Base-by-base conservation (phyloP, 768 basidiomycete genomes). In the Tricholoma furcatifolium region DNA sequence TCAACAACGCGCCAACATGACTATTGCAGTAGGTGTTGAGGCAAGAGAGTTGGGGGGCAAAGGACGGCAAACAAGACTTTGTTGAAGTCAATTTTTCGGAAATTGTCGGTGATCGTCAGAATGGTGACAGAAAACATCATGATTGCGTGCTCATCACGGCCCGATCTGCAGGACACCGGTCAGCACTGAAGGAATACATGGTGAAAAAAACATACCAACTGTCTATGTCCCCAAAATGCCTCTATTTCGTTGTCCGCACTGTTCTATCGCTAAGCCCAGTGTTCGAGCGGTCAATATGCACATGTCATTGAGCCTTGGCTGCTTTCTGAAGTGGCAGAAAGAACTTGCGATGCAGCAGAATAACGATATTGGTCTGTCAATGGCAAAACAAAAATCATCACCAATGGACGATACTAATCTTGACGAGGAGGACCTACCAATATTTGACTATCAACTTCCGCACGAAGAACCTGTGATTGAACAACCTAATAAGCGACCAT, bases 401-500 rank as follows among this genome's bases (percentile, higher is more conserved):
- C 36, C 36, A 38, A 12, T 38, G 4, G 11, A 12, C 17, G 36
- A 3, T 14, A 12, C 36, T 14, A 4, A 3, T 14, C 3, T 14
- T 17, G 38, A 39, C 20, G 15, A 12, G 6, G 38, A 17, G 7
- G 38, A 58, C 6, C 39, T 76, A 1, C 63, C 69, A 0, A 30
- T 56, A 0, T 71, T 75, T 46, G 9, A 54, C n/a, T n/a, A n/a
- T n/a, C n/a, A n/a, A n/a, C n/a, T n/a, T n/a, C n/a, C n/a, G n/a
- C n/a, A n/a, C n/a, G n/a, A n/a, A n/a, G n/a, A n/a, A n/a, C n/a
- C n/a, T n/a, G n/a, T n/a, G n/a, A n/a, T n/a, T n/a, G n/a, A n/a
- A n/a, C n/a, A n/a, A n/a, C n/a, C n/a, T n/a, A n/a, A n/a, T n/a
- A n/a, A n/a, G n/a, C n/a, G n/a, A n/a, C n/a, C n/a, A n/a, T n/a